Evolutionary conservation across 192 early-diverging fungal species (phyloP).

Genomic region (Gaertneriomyces semiglobifer): DNA sequence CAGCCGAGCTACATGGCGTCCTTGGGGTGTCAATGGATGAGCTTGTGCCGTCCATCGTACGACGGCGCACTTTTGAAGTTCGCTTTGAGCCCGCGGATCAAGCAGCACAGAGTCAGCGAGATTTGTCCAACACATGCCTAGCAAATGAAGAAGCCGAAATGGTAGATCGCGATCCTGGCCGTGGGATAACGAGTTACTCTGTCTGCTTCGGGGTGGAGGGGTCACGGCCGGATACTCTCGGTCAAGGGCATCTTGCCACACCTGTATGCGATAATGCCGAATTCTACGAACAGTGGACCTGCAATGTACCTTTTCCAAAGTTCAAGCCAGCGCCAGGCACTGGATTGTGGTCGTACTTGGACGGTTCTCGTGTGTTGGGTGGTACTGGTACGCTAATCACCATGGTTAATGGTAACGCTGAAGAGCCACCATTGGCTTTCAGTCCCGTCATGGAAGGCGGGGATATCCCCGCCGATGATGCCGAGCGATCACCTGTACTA

Average conservation of each 20-base stretch:
- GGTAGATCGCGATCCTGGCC: background rate
- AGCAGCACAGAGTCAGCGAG: background rate
- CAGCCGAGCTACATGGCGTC: background rate
- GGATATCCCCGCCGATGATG: background rate
- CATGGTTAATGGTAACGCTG: conserved; percentile 10
- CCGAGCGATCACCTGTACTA: background rate
- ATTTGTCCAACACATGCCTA: background rate
- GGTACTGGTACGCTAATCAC: conserved; percentile 10
- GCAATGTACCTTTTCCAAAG: conserved; percentile 5
- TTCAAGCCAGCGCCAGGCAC: conserved; percentile 7
- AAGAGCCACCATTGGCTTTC: conserved; percentile 14
- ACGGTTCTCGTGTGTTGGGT: conserved; percentile 5
- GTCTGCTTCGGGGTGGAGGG: conserved; percentile 10
- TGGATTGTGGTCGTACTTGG: conserved; percentile 22
- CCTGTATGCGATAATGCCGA: background rate
- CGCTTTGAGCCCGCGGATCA: conserved; percentile 9
- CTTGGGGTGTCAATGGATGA: conserved; percentile 9
- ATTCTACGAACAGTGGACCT: background rate
- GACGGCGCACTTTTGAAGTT: conserved; percentile 5
- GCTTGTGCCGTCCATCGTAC: background rate
- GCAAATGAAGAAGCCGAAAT: background rate
- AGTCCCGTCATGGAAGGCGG: background rate
- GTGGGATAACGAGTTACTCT: conserved; percentile 9
- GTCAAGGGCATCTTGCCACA: background rate
- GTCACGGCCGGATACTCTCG: background rate